Evolutionary conservation across 2,329 filamentous ascomycete species (phyloP).

Genomic region (Teratosphaeriaceae sp.): DNA sequence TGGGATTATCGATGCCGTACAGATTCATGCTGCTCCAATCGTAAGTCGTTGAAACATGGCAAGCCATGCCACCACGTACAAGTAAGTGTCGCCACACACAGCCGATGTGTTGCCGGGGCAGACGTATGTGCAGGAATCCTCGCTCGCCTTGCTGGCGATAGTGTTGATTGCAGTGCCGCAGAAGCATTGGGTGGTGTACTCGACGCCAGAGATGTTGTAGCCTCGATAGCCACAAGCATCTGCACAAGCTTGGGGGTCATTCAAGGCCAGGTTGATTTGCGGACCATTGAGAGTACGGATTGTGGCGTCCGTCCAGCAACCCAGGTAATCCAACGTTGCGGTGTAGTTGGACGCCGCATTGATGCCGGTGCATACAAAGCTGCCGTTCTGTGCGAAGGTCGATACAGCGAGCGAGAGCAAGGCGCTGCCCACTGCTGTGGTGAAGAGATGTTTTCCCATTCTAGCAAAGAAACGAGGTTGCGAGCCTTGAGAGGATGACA

Average conservation of each 20-base stretch:
- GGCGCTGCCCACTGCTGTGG: not conserved
- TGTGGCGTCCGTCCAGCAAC: constrained; percentile 9
- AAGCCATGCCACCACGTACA: not conserved
- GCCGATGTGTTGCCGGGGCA: constrained; percentile 9
- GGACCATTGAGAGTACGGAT: not conserved
- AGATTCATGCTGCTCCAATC: constrained; percentile 8
- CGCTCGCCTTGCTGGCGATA: constrained; percentile 4
- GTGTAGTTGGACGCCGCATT: constrained; percentile 6
- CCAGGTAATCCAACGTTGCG: constrained; percentile 6
- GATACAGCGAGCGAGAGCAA: not conserved
- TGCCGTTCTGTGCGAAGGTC: constrained; percentile 3
- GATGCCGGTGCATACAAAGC: constrained; percentile 9
- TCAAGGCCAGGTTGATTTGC: constrained; percentile 7
- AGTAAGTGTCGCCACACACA: constrained; percentile 9
- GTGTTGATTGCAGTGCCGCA: constrained; percentile 9
- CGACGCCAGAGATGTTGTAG: constrained; percentile 10
- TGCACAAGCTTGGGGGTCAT: constrained; percentile 9
- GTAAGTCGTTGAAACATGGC: not conserved
- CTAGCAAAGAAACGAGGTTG: too few relatives aligned
- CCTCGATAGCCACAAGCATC: constrained; percentile 9
- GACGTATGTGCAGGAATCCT: constrained; percentile 5
- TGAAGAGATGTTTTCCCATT: too few relatives aligned
- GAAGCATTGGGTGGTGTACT: constrained; percentile 10
- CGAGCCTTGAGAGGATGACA: too few relatives aligned
- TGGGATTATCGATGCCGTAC: constrained; percentile 10